Conservation (phyloP, 305 asterid genomes). For the Rubia tinctorum region DNA sequence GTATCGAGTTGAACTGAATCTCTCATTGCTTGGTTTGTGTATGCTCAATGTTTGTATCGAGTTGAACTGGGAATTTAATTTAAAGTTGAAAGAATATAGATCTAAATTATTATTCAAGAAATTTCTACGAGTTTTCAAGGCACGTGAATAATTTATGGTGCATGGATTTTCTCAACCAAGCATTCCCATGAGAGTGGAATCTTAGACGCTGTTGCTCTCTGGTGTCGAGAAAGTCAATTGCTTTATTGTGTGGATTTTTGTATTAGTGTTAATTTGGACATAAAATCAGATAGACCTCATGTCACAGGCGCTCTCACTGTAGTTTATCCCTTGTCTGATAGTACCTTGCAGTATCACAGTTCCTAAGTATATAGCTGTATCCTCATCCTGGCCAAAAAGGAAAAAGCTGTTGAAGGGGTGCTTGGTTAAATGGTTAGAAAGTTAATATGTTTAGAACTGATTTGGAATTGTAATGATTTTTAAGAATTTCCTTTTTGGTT, state of each 20-base stretch:
- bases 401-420: not conserved
- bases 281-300: not conserved
- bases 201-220: not conserved
- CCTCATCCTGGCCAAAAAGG: not conserved
- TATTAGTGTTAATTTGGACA: not conserved
- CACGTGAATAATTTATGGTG: not conserved
- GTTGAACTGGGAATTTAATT: not conserved
- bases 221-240: not conserved
- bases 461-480: not conserved
- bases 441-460: not conserved
- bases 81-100: not conserved
- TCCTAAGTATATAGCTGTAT: not conserved
- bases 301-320: not conserved
- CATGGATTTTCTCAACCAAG: not conserved
- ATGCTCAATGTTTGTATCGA: not conserved
- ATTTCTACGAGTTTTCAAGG: not conserved
- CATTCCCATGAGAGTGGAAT: not conserved
- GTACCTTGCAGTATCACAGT: not conserved
- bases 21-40: not conserved
- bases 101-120: not conserved
- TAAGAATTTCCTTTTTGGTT: not conserved
- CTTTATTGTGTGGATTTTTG: not conserved
- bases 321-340: too few relatives aligned
- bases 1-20: too few relatives aligned
- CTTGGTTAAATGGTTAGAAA: not conserved